Base-by-base conservation (phyloP, 2,329 filamentous ascomycete genomes). In the Didymosphaeria variabile region DNA sequence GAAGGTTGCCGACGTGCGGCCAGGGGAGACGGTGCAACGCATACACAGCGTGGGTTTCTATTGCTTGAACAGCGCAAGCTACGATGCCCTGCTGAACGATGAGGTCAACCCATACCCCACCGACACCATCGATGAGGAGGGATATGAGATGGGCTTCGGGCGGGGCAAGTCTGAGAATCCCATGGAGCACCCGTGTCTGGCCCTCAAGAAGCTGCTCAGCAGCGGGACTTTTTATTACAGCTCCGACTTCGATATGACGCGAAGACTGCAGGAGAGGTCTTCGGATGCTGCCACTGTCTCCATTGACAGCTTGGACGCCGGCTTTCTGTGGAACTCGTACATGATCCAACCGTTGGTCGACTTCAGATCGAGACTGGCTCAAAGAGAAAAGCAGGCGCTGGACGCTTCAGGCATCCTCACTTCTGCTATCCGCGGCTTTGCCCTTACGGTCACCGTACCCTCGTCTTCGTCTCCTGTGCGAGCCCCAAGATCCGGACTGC, bases 151-250 rank as follows among this genome's bases (percentile, higher is more conserved):
- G 72, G 81, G 81, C 40, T 80, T 80, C 61, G 78, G 79, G 19
- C 78, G 79, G 58, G 88, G 90, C 59, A 85, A 89, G 59, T 86
- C 87, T 69, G 93, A 97, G 46, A 82, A 87, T 45, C 80, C 89
- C 29, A 79, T 92, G 32, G 93, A 97, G 72, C 93, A 97, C 78
- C 95, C 95, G 7, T 98, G 94, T 78, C 83, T 93, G 70, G 92
- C 95, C 49, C 79, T 99, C 61, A 94, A 94, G 79, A 98, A 97
- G 83, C 86, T 99, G 40, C 83, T 99, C 58, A 91, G 92, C 74
- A 94, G 96, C 77, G 94, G 94, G 29, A 97, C 91, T 32, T 99
- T 99, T 76, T 99, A 98, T 78, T 99, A 97, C 81, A 97, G 93
- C 75, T 92, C 93, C n/a, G 93, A 98, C 78, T 99, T 99, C 77